These are phyloP conservation scores for Favolaschia claudopus DNA, from an alignment of 768 basidiomycete genomes.

Conservation along the genomic window DNA sequence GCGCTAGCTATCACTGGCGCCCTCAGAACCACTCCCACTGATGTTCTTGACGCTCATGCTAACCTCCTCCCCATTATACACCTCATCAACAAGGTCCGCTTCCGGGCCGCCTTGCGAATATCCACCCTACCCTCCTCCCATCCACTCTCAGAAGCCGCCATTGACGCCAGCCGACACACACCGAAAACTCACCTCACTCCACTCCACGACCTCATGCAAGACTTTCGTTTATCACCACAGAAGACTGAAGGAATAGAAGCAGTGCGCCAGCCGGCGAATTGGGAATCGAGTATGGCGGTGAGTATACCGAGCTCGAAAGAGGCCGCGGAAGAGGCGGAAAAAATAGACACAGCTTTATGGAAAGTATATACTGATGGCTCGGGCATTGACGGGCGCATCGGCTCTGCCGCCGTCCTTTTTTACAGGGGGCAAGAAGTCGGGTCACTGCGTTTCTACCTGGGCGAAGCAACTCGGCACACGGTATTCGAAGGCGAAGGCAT, in stretches of 20 bases:
- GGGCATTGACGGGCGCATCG: conserved; percentile 7
- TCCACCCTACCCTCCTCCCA: neutral
- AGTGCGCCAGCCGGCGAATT: neutral
- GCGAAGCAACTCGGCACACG: conserved; percentile 21
- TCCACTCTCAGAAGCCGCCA: neutral
- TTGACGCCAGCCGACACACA: neutral
- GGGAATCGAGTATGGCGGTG: conserved; percentile 6
- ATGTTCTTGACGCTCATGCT: conserved; percentile 15
- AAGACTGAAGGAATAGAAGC: conserved; percentile 1
- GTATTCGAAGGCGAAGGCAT: conserved; percentile 35
- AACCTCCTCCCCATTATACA: neutral
- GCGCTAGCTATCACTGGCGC: conserved; percentile 38
- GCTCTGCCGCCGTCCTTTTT: conserved; percentile 20
- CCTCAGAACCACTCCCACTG: conserved; percentile 5
- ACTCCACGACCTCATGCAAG: neutral
- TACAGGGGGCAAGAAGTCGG: neutral
- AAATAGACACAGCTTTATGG: neutral
- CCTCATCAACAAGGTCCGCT: neutral
- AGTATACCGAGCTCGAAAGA: conserved; percentile 5
- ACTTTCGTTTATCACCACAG: neutral
- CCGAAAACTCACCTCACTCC: neutral
- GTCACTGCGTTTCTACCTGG: conserved; percentile 5
- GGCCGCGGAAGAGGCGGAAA: neutral
- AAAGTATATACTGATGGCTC: conserved; percentile 29
- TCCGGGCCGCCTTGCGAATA: neutral